Percentiles rank a stretch among this genome's conserved stretches.
phyloP scores from a whole-genome alignment of 495 filamentous ascomycete genomes.

The Penicillium chermesinum region DNA sequence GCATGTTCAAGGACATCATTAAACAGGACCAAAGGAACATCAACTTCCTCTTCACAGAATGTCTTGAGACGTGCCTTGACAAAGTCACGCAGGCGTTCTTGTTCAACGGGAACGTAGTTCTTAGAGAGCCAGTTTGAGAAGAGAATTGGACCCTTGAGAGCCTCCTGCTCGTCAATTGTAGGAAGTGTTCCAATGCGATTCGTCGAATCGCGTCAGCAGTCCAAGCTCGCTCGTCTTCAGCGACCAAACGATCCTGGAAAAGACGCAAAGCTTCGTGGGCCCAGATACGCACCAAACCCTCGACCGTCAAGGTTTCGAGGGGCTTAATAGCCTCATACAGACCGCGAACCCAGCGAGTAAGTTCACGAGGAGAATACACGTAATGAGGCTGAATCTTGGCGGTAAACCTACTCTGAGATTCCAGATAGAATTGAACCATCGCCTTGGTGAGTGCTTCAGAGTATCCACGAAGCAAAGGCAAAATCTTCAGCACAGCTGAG shows the following conservation, averaged over 20 bases:
- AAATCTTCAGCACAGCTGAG: conserved; percentile 90
- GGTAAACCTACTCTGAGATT: conserved; percentile 90
- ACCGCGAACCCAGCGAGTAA: conserved; percentile 95
- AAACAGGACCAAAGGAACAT: conserved; percentile 94
- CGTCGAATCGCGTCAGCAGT: conserved; percentile 77
- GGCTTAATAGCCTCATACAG: conserved; percentile 95
- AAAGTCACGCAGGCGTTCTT: conserved; percentile 89
- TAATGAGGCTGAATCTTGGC: conserved; percentile 97
- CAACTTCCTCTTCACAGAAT: conserved; percentile 98
- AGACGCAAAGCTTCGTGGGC: conserved; percentile 93
- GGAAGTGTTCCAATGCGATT: conserved; percentile 88
- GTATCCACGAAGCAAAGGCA: conserved; percentile 91
- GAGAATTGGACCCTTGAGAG: conserved; percentile 88
- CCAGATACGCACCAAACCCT: conserved; percentile 96
- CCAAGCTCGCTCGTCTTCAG: conserved; percentile 92
- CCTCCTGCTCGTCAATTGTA: conserved; percentile 78
- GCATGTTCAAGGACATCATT: conserved; percentile 98
- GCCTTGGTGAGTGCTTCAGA: conserved; percentile 90
- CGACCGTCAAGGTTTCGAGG: conserved; percentile 77
- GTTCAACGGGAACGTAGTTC: conserved; percentile 94
- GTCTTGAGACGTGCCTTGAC: conserved; percentile 96
- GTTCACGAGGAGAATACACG: conserved; percentile 96
- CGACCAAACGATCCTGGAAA: conserved; percentile 93
- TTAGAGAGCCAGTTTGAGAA: conserved; percentile 99
- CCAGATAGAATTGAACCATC: conserved; percentile 94